Conservation (phyloP, 768 basidiomycete species). For the Mycena latifolia region DNA sequence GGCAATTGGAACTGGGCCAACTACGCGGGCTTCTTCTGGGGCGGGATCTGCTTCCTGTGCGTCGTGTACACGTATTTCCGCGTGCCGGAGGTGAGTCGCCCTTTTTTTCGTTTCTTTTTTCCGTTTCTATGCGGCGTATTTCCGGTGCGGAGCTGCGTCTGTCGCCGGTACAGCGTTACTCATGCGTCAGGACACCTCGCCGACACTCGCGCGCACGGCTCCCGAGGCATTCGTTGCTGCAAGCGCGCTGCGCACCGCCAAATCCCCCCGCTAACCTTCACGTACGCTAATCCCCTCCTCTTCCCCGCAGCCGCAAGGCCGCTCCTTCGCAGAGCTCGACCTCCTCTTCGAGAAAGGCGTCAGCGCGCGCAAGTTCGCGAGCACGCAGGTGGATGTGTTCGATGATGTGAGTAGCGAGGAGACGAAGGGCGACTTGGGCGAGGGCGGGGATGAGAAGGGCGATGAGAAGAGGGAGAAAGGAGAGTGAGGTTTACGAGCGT, state of each 20-base stretch:
- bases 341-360: constrained; percentile 45
- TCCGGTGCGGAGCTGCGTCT: no score
- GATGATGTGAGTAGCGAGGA: constrained; percentile 12
- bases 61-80: constrained; percentile 37
- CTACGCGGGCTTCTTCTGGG: constrained; percentile 38
- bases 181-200: no score
- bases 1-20: constrained; percentile 35
- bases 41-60: constrained; percentile 33
- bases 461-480: neutral
- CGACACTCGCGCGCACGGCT: no score
- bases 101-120: no score
- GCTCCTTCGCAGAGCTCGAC: constrained; percentile 43
- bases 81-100: constrained; percentile 32
- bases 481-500: neutral
- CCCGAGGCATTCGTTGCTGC: no score
- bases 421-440: no score
- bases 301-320: constrained; percentile 33
- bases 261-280: no score
- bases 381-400: constrained; percentile 35
- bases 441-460: neutral
- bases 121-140: no score
- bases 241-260: no score
- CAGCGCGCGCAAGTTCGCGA: constrained; percentile 42
- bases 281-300: no score
- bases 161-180: no score